Evolutionary conservation across 257 asterid species (phyloP).

Genomic region (Penstemon eatonii): DNA sequence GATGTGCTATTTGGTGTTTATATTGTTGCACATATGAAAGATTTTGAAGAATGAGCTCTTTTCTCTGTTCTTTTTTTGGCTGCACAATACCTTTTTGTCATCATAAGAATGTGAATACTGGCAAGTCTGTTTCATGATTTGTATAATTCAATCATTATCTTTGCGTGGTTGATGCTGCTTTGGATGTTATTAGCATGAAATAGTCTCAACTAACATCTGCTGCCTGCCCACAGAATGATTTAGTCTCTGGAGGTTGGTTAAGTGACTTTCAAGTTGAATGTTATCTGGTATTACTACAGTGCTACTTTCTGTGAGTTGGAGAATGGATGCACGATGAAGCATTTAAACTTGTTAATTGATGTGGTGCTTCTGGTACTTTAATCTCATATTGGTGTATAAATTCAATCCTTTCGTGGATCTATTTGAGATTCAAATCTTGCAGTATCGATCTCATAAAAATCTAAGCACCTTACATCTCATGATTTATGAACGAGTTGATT

Average conservation of each 20-base stretch:
- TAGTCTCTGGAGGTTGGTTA: background rate
- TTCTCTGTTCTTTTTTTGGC: background rate
- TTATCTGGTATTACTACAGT: background rate
- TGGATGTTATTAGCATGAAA: background rate
- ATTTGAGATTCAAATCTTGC: background rate
- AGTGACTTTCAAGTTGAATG: background rate
- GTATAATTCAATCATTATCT: background rate
- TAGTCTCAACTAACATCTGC: background rate
- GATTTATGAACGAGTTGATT: background rate
- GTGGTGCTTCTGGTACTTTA: conserved; percentile 6
- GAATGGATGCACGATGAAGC: background rate
- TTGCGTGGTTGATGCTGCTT: background rate
- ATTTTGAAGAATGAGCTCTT: background rate
- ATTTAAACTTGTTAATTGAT: too few species aligned
- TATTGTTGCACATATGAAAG: background rate
- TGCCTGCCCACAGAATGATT: background rate
- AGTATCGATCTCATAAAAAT: too few species aligned
- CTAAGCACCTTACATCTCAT: too few species aligned
- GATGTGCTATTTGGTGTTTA: background rate
- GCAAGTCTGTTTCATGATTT: background rate
- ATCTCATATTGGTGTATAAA: background rate
- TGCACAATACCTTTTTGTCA: background rate
- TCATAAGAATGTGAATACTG: background rate
- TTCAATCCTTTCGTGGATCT: background rate
- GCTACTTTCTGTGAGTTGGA: background rate